Evolutionary conservation across 2,329 filamentous ascomycete genomes (phyloP), one percentile per base, ranked within the genome.

Genomic region (Rhynchosporium agropyri): DNA sequence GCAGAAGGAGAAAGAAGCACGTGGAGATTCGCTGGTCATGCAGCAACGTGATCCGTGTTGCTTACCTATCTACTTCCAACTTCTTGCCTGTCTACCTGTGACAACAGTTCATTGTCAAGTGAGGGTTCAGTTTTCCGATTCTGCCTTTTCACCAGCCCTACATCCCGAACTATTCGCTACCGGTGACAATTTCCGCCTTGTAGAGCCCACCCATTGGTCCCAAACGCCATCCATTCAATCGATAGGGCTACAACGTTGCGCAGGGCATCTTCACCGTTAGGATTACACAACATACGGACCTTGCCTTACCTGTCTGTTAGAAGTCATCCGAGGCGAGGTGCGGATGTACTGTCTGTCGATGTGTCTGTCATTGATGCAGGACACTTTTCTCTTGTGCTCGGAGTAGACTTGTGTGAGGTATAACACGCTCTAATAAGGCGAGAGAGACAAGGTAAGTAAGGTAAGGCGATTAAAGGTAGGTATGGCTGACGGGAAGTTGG

Each of bases 1-100:
- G n/a, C 53, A 55, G n/a, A 55, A 55, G 31, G 13, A 20, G 55
- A 20, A 58, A 56, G 53, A 56, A 58, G 56, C 56, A 63, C 51
- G 53, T 61, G 58, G 58, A 55, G 56, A 65, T 69, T 69, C 62
- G 67, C 61, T 69, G 67, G 65, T 61, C 63, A 57, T 69, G 67
- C 67, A 68, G 62, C 45, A 62, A 56, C 42, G 20, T 63, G 20
- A 59, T 48, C 61, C 38, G 55, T 38, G n/a, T n/a, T 56, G 54
- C 50, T 50, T 61, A 54, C 48, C 29, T 45, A 33, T 10, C 48
- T 8, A 38, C 42, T 36, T 10, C 9, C 9, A 10, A 36, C 33
- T 3, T 6, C 33, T 6, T 36, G 33, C 33, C 7, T 28, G 48
- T 42, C 31, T 42, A 31, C 26, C 8, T 45, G n/a, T 43, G 51